Base-by-base conservation (phyloP, 2,329 filamentous ascomycete species). In the Aschersonia sp. region DNA sequence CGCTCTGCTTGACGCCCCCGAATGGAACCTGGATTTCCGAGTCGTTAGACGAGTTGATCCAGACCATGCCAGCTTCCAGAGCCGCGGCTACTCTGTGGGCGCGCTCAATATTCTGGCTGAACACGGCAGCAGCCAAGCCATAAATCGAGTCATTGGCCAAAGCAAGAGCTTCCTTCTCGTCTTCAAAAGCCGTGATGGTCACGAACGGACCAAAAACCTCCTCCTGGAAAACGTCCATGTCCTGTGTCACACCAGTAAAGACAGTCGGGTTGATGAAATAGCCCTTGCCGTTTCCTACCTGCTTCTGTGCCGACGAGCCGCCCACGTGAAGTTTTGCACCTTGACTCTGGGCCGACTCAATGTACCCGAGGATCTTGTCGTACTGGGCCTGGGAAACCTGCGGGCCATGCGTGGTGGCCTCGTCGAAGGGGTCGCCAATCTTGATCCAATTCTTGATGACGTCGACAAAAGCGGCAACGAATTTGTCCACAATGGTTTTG, bases 371-470 rank as follows among this genome's bases (percentile, higher is more conserved):
- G 2, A 90, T 74, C 40, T 78, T 71, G 46, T 87, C 81, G 56
- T 82, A 84, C 58, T 88, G 84, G 6, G 69, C 63, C 59, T 81
- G 81, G 5, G 81, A 83, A 43, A 87, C 76, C 57, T 87, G 83
- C 0, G 85, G 85, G 0, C 85, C 85, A 58, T 87, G 83, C 67
- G 81, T 84, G 1, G 83, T 86, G 39, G 68, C 69, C 53, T 82
- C 75, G 5, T 73, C 71, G 60, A 86, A 87, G 0, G 82, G 83
- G 57, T 87, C 77, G 47, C 84, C 85, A 10, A 87, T 72, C 46
- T 79, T 75, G 55, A 74, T 81, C 35, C 76, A 74, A 22, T 70
- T 66, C 51, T 73, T 70, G 47, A 84, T 68, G 50, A 75, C 67
- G 42, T 76, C 68, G 50, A 75, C 76, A 67, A 87, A 85, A 5